Base-by-base conservation (phyloP, 108 stramenopile genomes). In the Skeletonema grethae region DNA sequence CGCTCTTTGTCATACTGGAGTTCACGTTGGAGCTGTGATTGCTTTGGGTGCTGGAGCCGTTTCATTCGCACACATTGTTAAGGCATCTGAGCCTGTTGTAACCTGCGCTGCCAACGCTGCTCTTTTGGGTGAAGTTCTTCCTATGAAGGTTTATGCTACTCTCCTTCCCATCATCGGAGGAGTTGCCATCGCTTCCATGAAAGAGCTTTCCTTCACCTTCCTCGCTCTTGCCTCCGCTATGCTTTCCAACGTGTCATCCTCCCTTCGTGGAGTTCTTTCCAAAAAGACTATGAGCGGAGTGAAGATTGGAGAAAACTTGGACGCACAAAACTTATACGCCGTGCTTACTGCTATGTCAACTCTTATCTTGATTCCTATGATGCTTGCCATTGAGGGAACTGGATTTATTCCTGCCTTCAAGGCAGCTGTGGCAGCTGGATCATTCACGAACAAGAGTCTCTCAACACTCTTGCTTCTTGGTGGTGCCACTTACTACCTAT, bases 31-130 rank as follows among this genome's bases (percentile, higher is more conserved):
- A 31, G 97, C 98, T 10, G 97, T 99, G 55, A 88, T 99, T 48
- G 96, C 97, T 57, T 88, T 99, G 11, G 97, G 97, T 43, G 97
- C 98, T 30, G 98, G 97, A 32, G 97, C 98, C 58, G 98, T 98
- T 25, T 97, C 96, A 63, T 99, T 99, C 77, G 97, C 98, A n/a
- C 98, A 99, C 91, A 98, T 99, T 84, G 97, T 99, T 75, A 99
- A 99, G 88, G 98, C 98, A 18, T 95, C 96, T 41, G 98, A 99
- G 82, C 98, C 98, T 7, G 97, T 97, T 56, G 97, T 98, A 46
- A 97, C 98, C 8, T 98, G 97, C 62, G 87, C 75, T 22, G 74
- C 95, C 31, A 97, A 97, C 70, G 95, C 93, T 25, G 72, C 96
- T 18, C 88, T 97, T 56, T 83, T 98, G 48, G 87, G 92, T 53